A percentile compares a stretch with the other conserved stretches of the same genome.
phyloP scores from a whole-genome alignment of 176 grass and related monocot species.

The Rhynchospora breviuscula region DNA sequence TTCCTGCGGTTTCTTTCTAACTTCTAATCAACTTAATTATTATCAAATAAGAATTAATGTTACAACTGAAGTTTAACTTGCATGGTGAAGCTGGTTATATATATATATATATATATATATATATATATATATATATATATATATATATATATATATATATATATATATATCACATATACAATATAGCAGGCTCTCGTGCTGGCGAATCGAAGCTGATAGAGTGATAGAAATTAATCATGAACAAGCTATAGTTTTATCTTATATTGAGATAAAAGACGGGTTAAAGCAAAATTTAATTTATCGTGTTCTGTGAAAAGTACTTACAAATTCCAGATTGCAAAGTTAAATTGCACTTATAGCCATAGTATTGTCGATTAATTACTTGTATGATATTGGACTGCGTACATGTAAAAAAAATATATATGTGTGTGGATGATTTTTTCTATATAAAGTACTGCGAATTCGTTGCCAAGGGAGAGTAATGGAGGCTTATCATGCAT shows the following conservation, averaged over 20 bases:
- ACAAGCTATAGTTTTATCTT: background rate
- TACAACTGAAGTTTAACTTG: background rate
- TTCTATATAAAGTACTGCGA: too few relatives aligned
- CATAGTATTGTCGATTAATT: background rate
- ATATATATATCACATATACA: background rate
- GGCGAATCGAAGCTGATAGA: background rate
- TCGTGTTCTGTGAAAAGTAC: background rate
- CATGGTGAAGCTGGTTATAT: too few relatives aligned
- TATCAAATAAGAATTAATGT: background rate
- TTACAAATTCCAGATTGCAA: background rate
- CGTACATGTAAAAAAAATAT: too few relatives aligned
- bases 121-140: background rate
- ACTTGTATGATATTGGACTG: too few relatives aligned
- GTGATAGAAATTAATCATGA: background rate
- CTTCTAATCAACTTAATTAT: background rate
- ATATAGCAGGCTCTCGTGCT: background rate
- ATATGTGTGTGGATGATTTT: too few relatives aligned
- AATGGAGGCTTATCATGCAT: background rate
- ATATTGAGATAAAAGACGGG: too few relatives aligned
- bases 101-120: background rate
- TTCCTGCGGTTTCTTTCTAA: background rate
- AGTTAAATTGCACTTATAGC: background rate
- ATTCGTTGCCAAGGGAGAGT: background rate
- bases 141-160: background rate
- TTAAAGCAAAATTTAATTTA: too few relatives aligned